Evolutionary conservation across 2,329 filamentous ascomycete species (phyloP), one percentile per base, ranked within the genome.

Genomic region (Waltergamsia citrina): DNA sequence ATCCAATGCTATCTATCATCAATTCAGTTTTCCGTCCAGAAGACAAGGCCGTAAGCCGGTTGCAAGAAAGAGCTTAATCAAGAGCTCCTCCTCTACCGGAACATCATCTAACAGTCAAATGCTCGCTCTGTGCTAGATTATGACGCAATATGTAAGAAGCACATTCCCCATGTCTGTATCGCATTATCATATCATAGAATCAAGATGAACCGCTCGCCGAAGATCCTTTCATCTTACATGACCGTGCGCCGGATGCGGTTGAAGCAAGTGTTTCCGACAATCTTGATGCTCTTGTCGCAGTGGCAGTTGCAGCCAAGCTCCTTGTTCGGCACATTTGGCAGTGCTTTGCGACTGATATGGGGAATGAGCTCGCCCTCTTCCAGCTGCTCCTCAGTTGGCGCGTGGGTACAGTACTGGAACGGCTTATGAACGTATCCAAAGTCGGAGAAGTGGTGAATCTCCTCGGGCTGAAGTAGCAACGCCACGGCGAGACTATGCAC

Each of bases 371-470:
- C 31, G 19, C 32, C 32, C 7, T 21, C 18, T 18, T 26, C 28
- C 21, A 37, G 17, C n/a, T 21, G 25, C 9, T 38, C 38, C 11
- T 33, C 22, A 5, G 35, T 37, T 5, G 38, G 38, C 6, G 26
- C 35, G 25, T 38, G 30, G 10, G 52, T 52, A 29, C 53, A 56
- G 21, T 52, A 49, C 36, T 45, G 47, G 33, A 49, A 47, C 3
- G 43, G 43, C 31, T 54, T 53, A 40, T 65, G 61, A 20, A 53
- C 49, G 42, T 65, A 65, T 21, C 60, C 60, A 35, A 64, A 54
- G 40, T 65, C 61, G 34, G 56, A 53, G 35, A 64, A 65, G 41
- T 64, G 60, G 40, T 65, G 62, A 15, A 65, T 53, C 36, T 57
- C 49, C 9, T 50, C 43, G 9, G 61, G 51, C 25, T 56, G 50